phyloP scores from a whole-genome alignment of 257 asterid species.

The Solanum neorickii region DNA sequence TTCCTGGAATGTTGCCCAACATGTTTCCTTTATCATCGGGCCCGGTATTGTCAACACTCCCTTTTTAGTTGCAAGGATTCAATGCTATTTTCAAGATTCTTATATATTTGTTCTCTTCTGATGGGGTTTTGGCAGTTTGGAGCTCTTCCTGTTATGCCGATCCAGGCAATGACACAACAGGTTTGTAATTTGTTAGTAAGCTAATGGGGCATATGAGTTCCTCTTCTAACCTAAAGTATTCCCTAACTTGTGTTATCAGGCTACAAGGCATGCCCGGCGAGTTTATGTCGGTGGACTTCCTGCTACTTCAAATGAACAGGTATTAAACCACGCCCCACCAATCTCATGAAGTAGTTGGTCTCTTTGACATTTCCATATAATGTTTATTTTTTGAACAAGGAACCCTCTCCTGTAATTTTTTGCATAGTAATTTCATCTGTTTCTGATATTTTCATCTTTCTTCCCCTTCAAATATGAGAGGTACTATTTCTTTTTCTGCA shows the following conservation, averaged over 20 bases:
- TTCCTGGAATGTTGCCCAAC: conserved; percentile 80
- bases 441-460: not conserved
- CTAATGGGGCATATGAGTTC: not conserved
- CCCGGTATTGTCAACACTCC: conserved; percentile 37
- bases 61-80: not conserved
- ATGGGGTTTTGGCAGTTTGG: conserved; percentile 40
- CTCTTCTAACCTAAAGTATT: not conserved
- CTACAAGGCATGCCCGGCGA: conserved; percentile 93
- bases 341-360: not conserved
- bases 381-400: not conserved
- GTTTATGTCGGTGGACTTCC: conserved; percentile 98
- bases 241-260: conserved; percentile 38
- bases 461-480: not conserved
- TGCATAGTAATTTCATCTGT: not conserved
- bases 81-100: not conserved
- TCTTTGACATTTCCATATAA: not conserved
- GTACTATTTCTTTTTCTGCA: not conserved
- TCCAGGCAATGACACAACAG: conserved; percentile 99
- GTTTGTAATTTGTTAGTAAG: conserved; percentile 18
- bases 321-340: conserved; percentile 2
- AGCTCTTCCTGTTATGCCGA: conserved; percentile 68
- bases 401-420: not conserved
- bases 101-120: not conserved
- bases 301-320: conserved; percentile 93
- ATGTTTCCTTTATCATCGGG: conserved; percentile 66